These are phyloP conservation scores for Schizonepeta tenuifolia DNA, from an alignment of 257 asterid genomes.

Conservation along the genomic window DNA sequence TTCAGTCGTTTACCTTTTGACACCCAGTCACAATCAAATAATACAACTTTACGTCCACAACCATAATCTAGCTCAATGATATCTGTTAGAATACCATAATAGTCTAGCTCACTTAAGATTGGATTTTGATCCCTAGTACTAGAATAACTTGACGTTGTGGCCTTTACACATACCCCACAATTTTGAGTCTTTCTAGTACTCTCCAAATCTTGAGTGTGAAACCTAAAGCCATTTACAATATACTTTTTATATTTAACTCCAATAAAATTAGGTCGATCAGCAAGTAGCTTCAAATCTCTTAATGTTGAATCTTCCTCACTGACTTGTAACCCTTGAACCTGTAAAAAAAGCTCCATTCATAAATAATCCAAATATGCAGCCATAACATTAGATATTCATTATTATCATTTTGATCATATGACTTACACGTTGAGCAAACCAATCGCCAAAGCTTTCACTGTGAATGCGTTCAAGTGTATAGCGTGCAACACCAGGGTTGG, in stretches of 20 bases:
- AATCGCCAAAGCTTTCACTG: constrained; percentile 10
- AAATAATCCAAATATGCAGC: neutral
- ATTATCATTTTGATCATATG: neutral
- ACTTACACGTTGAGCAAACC: constrained; percentile 19
- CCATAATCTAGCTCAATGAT: too few species aligned
- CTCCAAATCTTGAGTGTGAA: neutral
- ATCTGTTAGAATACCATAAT: too few species aligned
- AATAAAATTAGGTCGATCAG: neutral
- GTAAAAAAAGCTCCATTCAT: neutral
- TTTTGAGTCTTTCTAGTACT: constrained; percentile 9
- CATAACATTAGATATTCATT: neutral
- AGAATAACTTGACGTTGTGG: constrained; percentile 16
- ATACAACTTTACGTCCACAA: too few species aligned
- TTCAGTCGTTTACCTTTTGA: neutral
- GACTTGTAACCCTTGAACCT: neutral
- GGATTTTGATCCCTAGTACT: constrained; percentile 1
- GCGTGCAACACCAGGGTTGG: neutral
- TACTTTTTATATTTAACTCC: neutral
- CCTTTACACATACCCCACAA: constrained; percentile 1
- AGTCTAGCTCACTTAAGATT: too few species aligned
- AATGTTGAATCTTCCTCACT: neutral
- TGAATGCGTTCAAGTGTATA: constrained; percentile 2
- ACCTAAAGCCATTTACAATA: neutral
- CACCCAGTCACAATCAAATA: neutral
- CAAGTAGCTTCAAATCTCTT: constrained; percentile 1